A percentile compares a stretch with the other conserved stretches of the same genome.
phyloP scores from a whole-genome alignment of 495 filamentous ascomycete genomes.

The Talaromyces trachyspermus region DNA sequence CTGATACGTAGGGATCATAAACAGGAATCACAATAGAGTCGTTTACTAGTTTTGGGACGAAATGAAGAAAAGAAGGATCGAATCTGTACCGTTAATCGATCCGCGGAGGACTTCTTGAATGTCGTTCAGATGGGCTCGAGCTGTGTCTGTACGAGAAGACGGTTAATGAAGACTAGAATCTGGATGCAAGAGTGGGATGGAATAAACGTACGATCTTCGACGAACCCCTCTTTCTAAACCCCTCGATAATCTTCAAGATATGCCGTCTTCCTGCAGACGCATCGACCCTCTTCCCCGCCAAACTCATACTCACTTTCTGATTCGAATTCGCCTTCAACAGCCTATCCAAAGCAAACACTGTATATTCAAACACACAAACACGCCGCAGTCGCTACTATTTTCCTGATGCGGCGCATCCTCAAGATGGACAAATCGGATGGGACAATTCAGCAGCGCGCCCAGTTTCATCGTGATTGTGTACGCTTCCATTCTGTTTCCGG shows the following conservation, averaged over 20 bases:
- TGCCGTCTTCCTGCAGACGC: conserved; percentile 69
- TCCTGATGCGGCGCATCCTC: conserved; percentile 85
- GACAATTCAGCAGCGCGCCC: conserved; percentile 51
- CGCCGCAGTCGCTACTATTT: conserved; percentile 88
- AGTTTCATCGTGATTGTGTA: conserved; percentile 55
- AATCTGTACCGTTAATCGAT: conserved; percentile 24
- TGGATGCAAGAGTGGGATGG: conserved; percentile 10
- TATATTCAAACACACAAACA: conserved; percentile 94
- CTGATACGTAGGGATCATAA: not conserved
- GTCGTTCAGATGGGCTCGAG: conserved; percentile 31
- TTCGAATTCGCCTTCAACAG: conserved; percentile 67
- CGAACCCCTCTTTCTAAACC: conserved; percentile 71
- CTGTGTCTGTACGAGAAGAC: conserved; percentile 18
- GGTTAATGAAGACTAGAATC: not conserved
- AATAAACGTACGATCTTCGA: conserved; percentile 59
- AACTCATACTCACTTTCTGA: conserved; percentile 88
- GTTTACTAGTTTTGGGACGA: not conserved
- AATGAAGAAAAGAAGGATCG: not conserved
- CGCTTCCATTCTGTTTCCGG: conserved; percentile 69
- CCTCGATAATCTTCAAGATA: conserved; percentile 81
- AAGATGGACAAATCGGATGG: conserved; percentile 65
- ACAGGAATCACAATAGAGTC: no score
- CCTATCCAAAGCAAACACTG: conserved; percentile 75
- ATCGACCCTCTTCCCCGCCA: conserved; percentile 73
- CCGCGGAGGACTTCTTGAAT: conserved; percentile 37